Evolutionary conservation across 495 filamentous ascomycete species (phyloP).

Genomic region (Penicillium cosmopolitanum): DNA sequence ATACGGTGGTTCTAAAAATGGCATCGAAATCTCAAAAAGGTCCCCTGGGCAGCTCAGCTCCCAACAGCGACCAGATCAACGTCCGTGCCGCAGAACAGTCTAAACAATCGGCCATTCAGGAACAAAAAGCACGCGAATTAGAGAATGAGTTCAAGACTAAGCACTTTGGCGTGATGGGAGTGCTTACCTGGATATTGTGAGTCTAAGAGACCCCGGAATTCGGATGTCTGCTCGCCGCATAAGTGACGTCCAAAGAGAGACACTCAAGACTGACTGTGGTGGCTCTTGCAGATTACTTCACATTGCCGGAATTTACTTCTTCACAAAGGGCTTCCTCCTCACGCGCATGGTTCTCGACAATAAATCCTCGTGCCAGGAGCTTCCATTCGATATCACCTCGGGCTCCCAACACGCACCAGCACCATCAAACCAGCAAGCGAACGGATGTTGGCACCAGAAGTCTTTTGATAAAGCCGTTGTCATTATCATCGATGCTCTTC

Average conservation of each 20-base stretch:
- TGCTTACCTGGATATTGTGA: conserved; percentile 51
- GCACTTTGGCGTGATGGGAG: conserved; percentile 45
- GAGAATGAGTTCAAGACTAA: conserved; percentile 48
- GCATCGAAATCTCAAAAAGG: neutral
- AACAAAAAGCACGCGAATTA: conserved; percentile 26
- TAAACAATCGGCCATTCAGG: conserved; percentile 27
- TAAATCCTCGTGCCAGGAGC: conserved; percentile 77
- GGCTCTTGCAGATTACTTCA: conserved; percentile 64
- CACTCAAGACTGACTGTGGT: neutral
- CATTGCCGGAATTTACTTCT: conserved; percentile 81
- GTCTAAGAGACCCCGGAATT: conserved; percentile 9
- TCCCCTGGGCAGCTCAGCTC: neutral
- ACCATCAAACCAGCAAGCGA: conserved; percentile 41
- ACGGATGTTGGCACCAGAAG: conserved; percentile 94
- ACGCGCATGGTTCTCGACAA: conserved; percentile 88
- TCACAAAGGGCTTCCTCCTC: conserved; percentile 95
- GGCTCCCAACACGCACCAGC: conserved; percentile 25
- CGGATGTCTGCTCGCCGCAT: too few species aligned
- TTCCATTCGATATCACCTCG: conserved; percentile 61
- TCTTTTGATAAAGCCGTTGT: conserved; percentile 90
- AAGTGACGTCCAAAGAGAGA: too few species aligned
- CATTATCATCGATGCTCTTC: conserved; percentile 88
- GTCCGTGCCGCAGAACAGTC: conserved; percentile 4
- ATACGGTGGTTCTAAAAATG: too few species aligned
- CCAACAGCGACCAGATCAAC: conserved; percentile 5